Evolutionary conservation across 495 filamentous ascomycete genomes (phyloP).

Genomic region (Aspergillus wentii): DNA sequence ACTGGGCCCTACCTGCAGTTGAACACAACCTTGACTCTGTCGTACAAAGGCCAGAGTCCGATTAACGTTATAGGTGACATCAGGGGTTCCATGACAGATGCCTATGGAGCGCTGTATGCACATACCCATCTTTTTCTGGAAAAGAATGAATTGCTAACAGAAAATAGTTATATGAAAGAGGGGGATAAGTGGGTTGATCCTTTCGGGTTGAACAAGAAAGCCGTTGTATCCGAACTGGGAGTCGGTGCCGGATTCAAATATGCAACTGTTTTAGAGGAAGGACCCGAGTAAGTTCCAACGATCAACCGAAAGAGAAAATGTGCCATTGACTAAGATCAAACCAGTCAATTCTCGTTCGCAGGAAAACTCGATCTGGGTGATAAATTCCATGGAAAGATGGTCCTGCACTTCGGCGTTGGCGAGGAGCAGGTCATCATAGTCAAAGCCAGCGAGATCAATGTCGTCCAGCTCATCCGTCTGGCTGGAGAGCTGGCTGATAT

Average conservation of each 20-base stretch:
- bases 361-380: neutral
- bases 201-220: neutral
- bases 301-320: neutral
- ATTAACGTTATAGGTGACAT: too few relatives aligned
- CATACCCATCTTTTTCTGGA: too few relatives aligned
- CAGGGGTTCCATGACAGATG: too few relatives aligned
- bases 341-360: neutral
- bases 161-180: neutral
- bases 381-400: neutral
- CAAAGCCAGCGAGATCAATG: neutral
- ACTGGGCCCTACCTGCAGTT: too few relatives aligned
- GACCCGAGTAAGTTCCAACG: neutral
- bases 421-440: neutral
- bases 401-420: neutral
- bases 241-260: neutral
- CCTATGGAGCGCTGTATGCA: too few relatives aligned
- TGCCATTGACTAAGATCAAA: neutral
- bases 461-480: neutral
- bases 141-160: too few relatives aligned
- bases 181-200: neutral
- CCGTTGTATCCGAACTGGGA: neutral
- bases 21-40: too few relatives aligned
- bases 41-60: too few relatives aligned
- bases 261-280: neutral
- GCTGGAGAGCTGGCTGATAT: neutral